These are phyloP conservation scores for Ganoderma sinense DNA, from an alignment of 1,284 basidiomycete species.

Conservation along the genomic window DNA sequence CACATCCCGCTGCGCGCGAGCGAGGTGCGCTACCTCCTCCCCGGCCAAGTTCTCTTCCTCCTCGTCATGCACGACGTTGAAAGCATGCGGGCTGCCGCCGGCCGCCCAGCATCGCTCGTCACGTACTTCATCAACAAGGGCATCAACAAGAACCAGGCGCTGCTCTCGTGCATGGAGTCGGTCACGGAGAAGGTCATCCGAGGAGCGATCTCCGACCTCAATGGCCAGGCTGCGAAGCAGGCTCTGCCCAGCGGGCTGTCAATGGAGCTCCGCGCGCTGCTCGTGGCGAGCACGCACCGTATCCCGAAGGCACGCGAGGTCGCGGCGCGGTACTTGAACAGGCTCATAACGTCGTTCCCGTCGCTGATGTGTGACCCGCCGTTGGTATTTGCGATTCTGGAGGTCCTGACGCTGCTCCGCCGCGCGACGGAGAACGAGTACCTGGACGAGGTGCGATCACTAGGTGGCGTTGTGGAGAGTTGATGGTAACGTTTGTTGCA, in stretches of 20 bases:
- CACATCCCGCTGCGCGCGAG: constrained; percentile 75
- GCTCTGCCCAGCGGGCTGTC: constrained; percentile 78
- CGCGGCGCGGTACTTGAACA: constrained; percentile 85
- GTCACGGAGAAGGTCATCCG: constrained; percentile 90
- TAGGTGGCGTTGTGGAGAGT: neutral
- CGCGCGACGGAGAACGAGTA: constrained; percentile 92
- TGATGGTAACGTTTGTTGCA: constrained; percentile 40
- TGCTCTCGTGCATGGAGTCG: constrained; percentile 83
- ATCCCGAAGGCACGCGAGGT: constrained; percentile 84
- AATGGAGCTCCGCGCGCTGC: constrained; percentile 78
- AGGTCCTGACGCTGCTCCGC: constrained; percentile 90
- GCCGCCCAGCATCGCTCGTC: constrained; percentile 84
- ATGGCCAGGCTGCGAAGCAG: constrained; percentile 80
- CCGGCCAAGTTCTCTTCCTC: constrained; percentile 90
- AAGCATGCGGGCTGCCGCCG: constrained; percentile 83
- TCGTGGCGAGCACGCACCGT: constrained; percentile 87
- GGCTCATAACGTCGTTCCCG: constrained; percentile 92
- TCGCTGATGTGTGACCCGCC: constrained; percentile 92
- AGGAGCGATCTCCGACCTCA: constrained; percentile 75
- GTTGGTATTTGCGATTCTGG: constrained; percentile 90
- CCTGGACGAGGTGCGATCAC: constrained; percentile 79
- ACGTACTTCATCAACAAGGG: constrained; percentile 92
- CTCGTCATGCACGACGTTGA: constrained; percentile 92
- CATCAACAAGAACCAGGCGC: constrained; percentile 74
- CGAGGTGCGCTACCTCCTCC: constrained; percentile 81